Evolutionary conservation across 768 basidiomycete genomes (phyloP).

Genomic region (Tylopilus vinaceipallidus): DNA sequence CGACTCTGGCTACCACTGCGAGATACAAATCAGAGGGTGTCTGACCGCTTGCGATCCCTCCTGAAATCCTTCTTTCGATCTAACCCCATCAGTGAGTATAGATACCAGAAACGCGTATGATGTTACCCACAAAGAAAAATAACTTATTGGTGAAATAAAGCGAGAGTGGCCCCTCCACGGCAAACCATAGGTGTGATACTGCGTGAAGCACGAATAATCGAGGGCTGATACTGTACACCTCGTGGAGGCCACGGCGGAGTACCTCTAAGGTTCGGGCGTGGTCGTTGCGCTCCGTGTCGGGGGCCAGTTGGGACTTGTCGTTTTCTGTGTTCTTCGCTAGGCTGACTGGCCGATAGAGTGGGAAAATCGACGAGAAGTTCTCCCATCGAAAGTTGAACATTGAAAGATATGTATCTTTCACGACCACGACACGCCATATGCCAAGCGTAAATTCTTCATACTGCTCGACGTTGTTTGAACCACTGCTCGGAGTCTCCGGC

Average conservation of each 20-base stretch:
- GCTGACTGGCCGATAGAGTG: too few relatives aligned
- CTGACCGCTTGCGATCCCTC: not conserved
- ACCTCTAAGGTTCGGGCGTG: too few relatives aligned
- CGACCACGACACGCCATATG: slow-evolving; percentile 25
- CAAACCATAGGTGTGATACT: slow-evolving; percentile 14
- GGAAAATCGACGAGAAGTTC: not conserved
- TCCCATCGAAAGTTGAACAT: slow-evolving; percentile 10
- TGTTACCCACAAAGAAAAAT: slow-evolving; percentile 20
- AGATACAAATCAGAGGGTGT: slow-evolving; percentile 5
- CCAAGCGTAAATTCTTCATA: slow-evolving; percentile 18
- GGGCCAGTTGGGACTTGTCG: too few relatives aligned
- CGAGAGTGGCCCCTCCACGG: slow-evolving; percentile 18
- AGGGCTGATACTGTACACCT: slow-evolving; percentile 25
- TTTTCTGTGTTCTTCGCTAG: too few relatives aligned
- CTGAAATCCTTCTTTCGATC: slow-evolving; percentile 22
- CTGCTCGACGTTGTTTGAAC: not conserved
- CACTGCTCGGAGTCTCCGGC: not conserved
- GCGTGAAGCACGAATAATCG: slow-evolving; percentile 11
- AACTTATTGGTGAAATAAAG: slow-evolving; percentile 24
- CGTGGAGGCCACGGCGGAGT: slow-evolving; percentile 16
- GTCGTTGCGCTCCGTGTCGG: too few relatives aligned
- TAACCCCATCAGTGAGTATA: not conserved
- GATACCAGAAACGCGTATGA: not conserved
- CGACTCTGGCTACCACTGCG: slow-evolving; percentile 11
- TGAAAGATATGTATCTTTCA: slow-evolving; percentile 7